Evolutionary conservation across 768 basidiomycete species (phyloP), one percentile per base, ranked within the genome.

Genomic region (Termitomyces bulborhizus): DNA sequence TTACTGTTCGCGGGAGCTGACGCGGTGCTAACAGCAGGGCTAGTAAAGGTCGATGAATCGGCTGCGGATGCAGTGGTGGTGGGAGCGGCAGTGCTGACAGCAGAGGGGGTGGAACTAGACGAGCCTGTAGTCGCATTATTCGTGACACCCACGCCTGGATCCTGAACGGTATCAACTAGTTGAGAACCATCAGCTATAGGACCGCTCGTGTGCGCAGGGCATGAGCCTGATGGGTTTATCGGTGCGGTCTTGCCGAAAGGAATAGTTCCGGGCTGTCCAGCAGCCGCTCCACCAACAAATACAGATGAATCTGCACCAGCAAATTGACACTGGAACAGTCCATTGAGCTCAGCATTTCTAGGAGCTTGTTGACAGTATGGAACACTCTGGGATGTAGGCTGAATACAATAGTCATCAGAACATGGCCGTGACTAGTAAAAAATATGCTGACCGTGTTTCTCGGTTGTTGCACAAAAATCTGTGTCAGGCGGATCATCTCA

Each of bases 301-400:
- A 67, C 71, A 9, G 59, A 69, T 37, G 69, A 70, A 48, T 81
- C 63, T 24, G 71, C 73, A 51, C 80, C 75, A 58, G 72, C 66
- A 66, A 76, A 83, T 65, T 84, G 83, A 63, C 81, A 83, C 61
- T 83, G 82, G 70, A 78, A 83, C 31, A 80, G 69, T 7, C 81
- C 81, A 47, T 76, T 70, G 12, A 85, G 73, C 63, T 83, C 79
- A 0, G 68, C 26, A 57, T 84, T 83, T 54, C 65, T 65, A 15
- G 81, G 80, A 0, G 80, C 74, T n/a, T 69, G 60, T 58, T 83
- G 75, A 66, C 82, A 84, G 68, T 82, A 83, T 1, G 67, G 77
- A 2, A 81, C 71, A 36, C 72, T 73, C 53, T 68, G 60, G 5
- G 75, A 74, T 46, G 68, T 67, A 15, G 79, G 79, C 74, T 79